These are phyloP conservation scores for Phoenix roebelenii DNA, from an alignment of 176 grass and related monocot species.

Conservation along the genomic window DNA sequence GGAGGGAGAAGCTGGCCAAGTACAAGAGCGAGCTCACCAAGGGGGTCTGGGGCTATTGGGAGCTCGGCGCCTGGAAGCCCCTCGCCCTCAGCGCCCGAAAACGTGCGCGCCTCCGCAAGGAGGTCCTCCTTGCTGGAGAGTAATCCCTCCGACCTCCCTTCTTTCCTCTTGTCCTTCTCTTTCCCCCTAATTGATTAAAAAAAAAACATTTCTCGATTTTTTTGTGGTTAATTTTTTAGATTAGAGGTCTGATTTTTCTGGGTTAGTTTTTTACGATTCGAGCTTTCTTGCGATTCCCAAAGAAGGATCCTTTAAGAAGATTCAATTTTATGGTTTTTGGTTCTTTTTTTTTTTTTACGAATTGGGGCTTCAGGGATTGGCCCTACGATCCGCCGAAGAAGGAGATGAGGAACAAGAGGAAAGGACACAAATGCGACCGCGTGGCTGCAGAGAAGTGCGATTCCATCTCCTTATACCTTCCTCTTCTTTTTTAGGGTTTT, in stretches of 20 bases:
- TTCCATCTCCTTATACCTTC: not conserved
- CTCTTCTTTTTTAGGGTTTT: not conserved
- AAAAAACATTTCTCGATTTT: not conserved
- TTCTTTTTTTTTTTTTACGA: not conserved
- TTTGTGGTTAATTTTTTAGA: not conserved
- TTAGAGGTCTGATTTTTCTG: too few relatives aligned
- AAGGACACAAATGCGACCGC: conserved; percentile 45
- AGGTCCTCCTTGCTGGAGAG: conserved; percentile 69
- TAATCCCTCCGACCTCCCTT: conserved; percentile 2
- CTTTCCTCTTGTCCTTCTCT: not conserved
- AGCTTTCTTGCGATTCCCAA: too few relatives aligned
- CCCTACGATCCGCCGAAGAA: conserved; percentile 35
- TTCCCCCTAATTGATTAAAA: not conserved
- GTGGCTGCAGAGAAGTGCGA: conserved; percentile 38
- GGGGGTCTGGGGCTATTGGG: conserved; percentile 87
- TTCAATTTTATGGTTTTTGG: not conserved
- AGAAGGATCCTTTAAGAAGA: too few relatives aligned
- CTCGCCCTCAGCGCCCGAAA: conserved; percentile 61
- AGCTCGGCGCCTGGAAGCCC: conserved; percentile 90
- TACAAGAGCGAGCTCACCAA: conserved; percentile 49
- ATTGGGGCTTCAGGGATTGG: conserved; percentile 24
- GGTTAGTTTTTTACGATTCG: too few relatives aligned
- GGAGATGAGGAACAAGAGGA: conserved; percentile 38
- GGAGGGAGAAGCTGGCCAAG: conserved; percentile 63
- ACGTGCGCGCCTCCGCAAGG: conserved; percentile 79